Base-by-base conservation (phyloP, 805 yeast genomes). In the Ogataea methanolica region DNA sequence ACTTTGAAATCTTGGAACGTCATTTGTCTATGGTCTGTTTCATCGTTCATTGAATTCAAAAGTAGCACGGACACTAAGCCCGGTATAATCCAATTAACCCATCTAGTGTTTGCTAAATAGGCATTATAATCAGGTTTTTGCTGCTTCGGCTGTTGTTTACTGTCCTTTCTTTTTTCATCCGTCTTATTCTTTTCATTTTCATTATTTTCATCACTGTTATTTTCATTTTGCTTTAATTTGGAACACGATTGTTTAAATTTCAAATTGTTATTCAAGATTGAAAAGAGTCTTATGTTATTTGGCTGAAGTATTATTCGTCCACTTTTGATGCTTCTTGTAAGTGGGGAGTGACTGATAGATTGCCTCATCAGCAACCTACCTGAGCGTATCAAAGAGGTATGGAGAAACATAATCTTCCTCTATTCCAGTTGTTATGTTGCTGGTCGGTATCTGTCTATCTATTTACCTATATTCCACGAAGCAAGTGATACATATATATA, bases 1-100 rank as follows among this genome's bases (percentile, higher is more conserved):
- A 83, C 72, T 38, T 88, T 78, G 70, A 94, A 92, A 61, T 92
- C 96, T 70, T 94, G 98, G 85, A 90, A 94, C 2, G 97, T 82
- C 49, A 92, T 73, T 60, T 88, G 63, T 39, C 58, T 53, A 15
- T 51, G 43, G 35, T 55, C 63, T 6, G 50, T 42, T 9, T 45
- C 49, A 5, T 52, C 50, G 2, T 51, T 21, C 8, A 48, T 38
- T 19, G 55, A 51, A 33, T 55, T 51, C n/a, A 60, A 39, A 19
- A 62, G 35, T 15, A 58, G 39, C 1, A 66, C 52, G 26, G 57
- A 41, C 4, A 59, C 57, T 16, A 61, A n/a, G 3, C 66, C 54
- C 5, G 61, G 63, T 4, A 62, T 33, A 12, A 64, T 42, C 65
- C 63, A 62, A 41, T 58, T 60, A 5, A 53, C 57, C 52, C 63